These are phyloP conservation scores for Cladobotryum protrusum DNA, from an alignment of 2,329 filamentous ascomycete genomes.

Conservation along the genomic window DNA sequence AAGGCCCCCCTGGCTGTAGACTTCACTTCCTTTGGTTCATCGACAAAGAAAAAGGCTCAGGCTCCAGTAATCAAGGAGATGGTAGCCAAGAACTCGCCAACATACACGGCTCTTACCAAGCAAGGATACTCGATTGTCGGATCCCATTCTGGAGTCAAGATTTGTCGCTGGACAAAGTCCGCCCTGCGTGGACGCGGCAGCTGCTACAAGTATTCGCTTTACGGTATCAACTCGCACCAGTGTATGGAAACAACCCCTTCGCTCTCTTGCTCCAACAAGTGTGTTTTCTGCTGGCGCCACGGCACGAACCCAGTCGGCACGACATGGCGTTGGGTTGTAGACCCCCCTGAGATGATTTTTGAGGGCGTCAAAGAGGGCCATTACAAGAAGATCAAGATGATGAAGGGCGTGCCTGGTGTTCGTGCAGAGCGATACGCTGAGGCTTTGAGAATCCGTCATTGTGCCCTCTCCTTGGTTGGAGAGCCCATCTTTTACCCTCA, in stretches of 20 bases:
- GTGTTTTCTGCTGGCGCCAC: constrained; percentile 98
- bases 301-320: constrained; percentile 96
- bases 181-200: constrained; percentile 87
- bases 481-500: constrained; percentile 99
- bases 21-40: constrained; percentile 67
- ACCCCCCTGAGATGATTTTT: constrained; percentile 85
- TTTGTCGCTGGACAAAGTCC: constrained; percentile 97
- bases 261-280: constrained; percentile 95
- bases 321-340: constrained; percentile 93
- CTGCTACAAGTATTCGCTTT: constrained; percentile 97
- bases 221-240: constrained; percentile 91
- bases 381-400: constrained; percentile 97
- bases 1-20: constrained; percentile 65
- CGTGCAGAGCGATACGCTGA: constrained; percentile 87
- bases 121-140: constrained; percentile 95
- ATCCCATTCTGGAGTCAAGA: constrained; percentile 93
- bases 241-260: constrained; percentile 98
- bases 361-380: constrained; percentile 84
- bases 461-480: constrained; percentile 83
- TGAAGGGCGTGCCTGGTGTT: constrained; percentile 88
- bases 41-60: constrained; percentile 38
- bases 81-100: constrained; percentile 87
- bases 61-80: constrained; percentile 68
- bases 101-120: constrained; percentile 83
- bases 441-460: constrained; percentile 89